Evolutionary conservation across 2,329 filamentous ascomycete species (phyloP).

Genomic region (Tolypocladium guangdongense): DNA sequence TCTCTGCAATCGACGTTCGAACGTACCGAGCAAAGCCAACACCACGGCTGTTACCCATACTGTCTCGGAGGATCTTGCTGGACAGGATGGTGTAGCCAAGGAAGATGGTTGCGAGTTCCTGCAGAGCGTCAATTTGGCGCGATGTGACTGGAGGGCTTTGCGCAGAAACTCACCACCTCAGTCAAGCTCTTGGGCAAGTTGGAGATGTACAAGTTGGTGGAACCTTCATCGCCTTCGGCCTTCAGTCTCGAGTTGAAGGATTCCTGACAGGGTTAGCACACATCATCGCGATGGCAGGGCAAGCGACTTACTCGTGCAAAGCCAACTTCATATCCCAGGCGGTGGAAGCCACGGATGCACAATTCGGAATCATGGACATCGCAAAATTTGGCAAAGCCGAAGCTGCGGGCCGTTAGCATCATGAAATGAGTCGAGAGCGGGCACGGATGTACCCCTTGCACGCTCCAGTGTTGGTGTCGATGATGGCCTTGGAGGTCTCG

Average conservation of each 20-base stretch:
- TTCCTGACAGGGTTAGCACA: constrained; percentile 44
- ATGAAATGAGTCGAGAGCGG: background rate
- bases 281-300: constrained; percentile 12
- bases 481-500: constrained; percentile 96
- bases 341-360: constrained; percentile 92
- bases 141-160: background rate
- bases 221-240: constrained; percentile 78
- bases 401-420: constrained; percentile 42
- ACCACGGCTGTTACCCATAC: constrained; percentile 84
- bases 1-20: background rate
- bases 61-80: constrained; percentile 88
- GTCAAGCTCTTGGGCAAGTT: constrained; percentile 89
- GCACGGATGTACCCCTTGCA: constrained; percentile 71
- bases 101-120: constrained; percentile 73
- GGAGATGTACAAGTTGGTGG: constrained; percentile 96
- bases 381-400: constrained; percentile 94
- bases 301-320: constrained; percentile 67
- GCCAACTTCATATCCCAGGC: constrained; percentile 91
- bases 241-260: constrained; percentile 98
- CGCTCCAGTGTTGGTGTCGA: constrained; percentile 82
- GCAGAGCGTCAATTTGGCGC: constrained; percentile 5
- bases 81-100: constrained; percentile 75
- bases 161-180: constrained; percentile 59
- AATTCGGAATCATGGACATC: constrained; percentile 82
- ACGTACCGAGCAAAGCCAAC: constrained; percentile 91